Percentiles rank a stretch among this genome's conserved stretches.
Evolutionary conservation across 345 rosid genomes (phyloP).

Genomic region (Viola odorata): DNA sequence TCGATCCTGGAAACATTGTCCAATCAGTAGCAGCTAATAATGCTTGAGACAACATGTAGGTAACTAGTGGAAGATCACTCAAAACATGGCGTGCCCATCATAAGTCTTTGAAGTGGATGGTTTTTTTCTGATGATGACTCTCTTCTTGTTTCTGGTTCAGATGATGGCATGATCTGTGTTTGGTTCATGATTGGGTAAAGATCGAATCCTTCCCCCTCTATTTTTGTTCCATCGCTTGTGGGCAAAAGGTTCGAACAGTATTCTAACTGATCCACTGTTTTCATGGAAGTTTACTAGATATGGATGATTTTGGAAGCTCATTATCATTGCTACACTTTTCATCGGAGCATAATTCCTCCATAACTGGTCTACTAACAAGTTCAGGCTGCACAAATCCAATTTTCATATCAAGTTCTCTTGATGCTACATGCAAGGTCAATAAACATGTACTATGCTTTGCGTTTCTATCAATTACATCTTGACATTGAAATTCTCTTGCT

Average conservation of each 20-base stretch:
- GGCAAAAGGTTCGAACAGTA: background rate
- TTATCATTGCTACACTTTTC: constrained; percentile 30
- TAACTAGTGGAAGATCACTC: constrained; percentile 38
- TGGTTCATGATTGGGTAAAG: constrained; percentile 50
- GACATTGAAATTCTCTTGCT: background rate
- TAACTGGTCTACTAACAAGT: constrained; percentile 33
- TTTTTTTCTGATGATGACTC: constrained; percentile 40
- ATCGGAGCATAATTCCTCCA: constrained; percentile 36
- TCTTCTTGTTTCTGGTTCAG: constrained; percentile 45
- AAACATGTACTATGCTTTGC: background rate
- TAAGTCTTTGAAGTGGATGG: constrained; percentile 38
- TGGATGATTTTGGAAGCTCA: constrained; percentile 26
- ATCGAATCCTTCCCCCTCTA: background rate
- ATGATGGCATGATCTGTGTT: constrained; percentile 38
- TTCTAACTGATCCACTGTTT: constrained; percentile 11
- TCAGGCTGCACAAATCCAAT: constrained; percentile 21
- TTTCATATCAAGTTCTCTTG: constrained; percentile 49
- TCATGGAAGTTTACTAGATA: constrained; percentile 29
- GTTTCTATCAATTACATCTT: background rate
- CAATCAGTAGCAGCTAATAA: too few species aligned
- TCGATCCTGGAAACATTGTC: background rate
- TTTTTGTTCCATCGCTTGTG: background rate
- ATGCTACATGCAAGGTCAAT: constrained; percentile 45
- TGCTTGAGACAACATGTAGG: constrained; percentile 22
- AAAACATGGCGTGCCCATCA: constrained; percentile 43